Evolutionary conservation across 179 eudicot species (phyloP).

Genomic region (Spergularia azorica): DNA sequence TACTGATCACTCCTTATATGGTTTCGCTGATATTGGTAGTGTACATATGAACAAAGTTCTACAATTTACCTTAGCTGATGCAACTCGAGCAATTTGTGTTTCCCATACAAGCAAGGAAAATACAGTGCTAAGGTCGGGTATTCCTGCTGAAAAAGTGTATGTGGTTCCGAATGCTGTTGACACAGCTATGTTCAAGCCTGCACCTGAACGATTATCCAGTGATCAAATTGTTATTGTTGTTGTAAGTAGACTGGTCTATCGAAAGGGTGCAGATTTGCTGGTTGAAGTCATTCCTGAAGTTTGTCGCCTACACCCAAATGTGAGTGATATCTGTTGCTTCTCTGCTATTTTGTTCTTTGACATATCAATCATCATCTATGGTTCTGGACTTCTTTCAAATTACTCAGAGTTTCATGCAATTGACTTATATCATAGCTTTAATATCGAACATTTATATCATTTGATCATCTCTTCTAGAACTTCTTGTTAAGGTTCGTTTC

Average conservation of each 20-base stretch:
- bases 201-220: slow-evolving; percentile 57
- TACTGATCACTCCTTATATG: slow-evolving; percentile 96
- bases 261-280: slow-evolving; percentile 96
- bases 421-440: too few species aligned
- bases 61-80: slow-evolving; percentile 95
- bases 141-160: slow-evolving; percentile 85
- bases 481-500: slow-evolving; percentile 70
- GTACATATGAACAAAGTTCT: slow-evolving; percentile 97
- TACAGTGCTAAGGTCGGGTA: slow-evolving; percentile 85
- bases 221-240: slow-evolving; percentile 84
- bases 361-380: background rate
- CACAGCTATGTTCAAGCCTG: slow-evolving; percentile 94
- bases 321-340: slow-evolving; percentile 39
- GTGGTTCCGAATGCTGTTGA: slow-evolving; percentile 98
- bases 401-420: background rate
- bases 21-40: slow-evolving; percentile 94
- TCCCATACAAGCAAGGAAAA: slow-evolving; percentile 99
- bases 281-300: slow-evolving; percentile 99
- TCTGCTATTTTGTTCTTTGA: background rate
- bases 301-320: slow-evolving; percentile 78
- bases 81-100: slow-evolving; percentile 90
- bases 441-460: background rate
- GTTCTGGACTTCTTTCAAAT: background rate
- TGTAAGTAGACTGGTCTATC: slow-evolving; percentile 91
- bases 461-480: slow-evolving; percentile 18